Evolutionary conservation across 805 yeast genomes (phyloP).

Genomic region (Candida maltosa): DNA sequence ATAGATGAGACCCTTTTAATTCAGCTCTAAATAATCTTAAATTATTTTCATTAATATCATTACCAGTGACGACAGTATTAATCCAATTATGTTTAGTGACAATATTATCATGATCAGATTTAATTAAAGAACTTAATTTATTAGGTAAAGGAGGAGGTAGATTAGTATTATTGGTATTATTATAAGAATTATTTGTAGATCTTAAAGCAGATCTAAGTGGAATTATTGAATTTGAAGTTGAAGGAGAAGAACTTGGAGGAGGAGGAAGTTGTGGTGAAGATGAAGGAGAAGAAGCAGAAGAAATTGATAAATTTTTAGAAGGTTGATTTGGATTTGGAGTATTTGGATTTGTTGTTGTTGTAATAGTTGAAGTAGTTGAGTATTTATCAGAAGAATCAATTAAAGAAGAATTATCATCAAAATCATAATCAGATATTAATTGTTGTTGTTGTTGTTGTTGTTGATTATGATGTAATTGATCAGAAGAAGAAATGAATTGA

Average conservation of each 20-base stretch:
- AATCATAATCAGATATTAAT: no score
- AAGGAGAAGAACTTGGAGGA: neutral
- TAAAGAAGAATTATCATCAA: neutral
- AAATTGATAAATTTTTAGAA: neutral
- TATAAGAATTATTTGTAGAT: no score
- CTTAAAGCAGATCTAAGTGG: no score
- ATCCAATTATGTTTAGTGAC: slow-evolving; percentile 33
- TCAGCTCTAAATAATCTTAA: slow-evolving; percentile 59
- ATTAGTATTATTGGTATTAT: no score
- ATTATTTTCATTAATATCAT: slow-evolving; percentile 28
- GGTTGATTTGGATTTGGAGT: neutral
- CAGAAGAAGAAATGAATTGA: no score
- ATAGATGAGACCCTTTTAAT: slow-evolving; percentile 64
- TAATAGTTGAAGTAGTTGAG: neutral
- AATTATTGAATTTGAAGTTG: neutral
- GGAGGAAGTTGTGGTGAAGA: neutral
- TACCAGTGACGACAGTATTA: slow-evolving; percentile 32
- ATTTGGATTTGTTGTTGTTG: neutral
- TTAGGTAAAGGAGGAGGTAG: no score
- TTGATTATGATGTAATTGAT: neutral
- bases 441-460: no score
- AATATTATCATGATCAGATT: slow-evolving; percentile 30
- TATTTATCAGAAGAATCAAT: neutral
- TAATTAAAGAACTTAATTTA: slow-evolving; percentile 11
- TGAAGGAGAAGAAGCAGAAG: neutral